These are phyloP conservation scores for Verticillium zaregamsianum DNA, from an alignment of 2,329 filamentous ascomycete species.

Conservation along the genomic window DNA sequence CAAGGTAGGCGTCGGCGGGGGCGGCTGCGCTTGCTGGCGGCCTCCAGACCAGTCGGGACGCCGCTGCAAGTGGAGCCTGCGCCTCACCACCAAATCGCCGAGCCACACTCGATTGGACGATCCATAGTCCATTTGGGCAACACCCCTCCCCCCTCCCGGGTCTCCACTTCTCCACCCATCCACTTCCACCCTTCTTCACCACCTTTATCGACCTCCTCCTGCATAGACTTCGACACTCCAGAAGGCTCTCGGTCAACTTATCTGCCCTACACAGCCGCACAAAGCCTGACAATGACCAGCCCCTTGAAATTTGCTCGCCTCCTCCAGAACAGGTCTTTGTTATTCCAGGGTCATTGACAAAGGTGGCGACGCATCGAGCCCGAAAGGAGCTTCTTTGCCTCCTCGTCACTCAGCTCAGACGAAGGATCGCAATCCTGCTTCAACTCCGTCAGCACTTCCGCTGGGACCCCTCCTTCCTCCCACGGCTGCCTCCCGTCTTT, in stretches of 20 bases:
- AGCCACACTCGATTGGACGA: background rate
- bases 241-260: background rate
- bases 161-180: background rate
- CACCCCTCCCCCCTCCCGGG: too few species aligned
- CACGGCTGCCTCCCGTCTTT: background rate
- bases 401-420: background rate
- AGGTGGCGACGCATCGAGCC: background rate
- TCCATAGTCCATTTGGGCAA: background rate
- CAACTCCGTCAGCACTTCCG: background rate
- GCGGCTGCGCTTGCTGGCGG: conserved; percentile 2
- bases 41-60: background rate
- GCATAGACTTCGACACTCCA: background rate
- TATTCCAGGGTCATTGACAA: background rate
- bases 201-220: background rate
- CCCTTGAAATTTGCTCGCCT: background rate
- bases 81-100: background rate
- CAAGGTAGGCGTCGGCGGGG: background rate
- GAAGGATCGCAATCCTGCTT: background rate
- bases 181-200: background rate
- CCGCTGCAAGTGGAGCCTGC: background rate
- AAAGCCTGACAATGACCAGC: background rate
- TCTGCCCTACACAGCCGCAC: background rate
- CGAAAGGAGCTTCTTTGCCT: background rate
- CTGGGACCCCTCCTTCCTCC: background rate
- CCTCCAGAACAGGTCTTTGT: background rate